Percentiles rank a stretch among this genome's conserved stretches.
Evolutionary conservation across 2,329 filamentous ascomycete species (phyloP).

Genomic region (Alternaria hordeiaustralica): DNA sequence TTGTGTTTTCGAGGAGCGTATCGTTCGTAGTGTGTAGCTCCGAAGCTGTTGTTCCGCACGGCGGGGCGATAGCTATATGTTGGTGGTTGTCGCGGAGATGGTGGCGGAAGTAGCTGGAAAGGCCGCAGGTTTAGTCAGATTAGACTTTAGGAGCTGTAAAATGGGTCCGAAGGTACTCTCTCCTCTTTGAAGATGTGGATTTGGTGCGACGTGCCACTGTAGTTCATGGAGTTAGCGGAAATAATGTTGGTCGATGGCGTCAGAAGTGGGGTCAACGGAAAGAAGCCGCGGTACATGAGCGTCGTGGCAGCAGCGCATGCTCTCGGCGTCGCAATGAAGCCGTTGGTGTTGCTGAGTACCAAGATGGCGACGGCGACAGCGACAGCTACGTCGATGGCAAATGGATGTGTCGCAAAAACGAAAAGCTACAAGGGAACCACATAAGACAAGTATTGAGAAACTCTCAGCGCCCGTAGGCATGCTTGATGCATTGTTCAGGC

Average conservation of each 20-base stretch:
- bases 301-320: background rate
- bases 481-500: constrained; percentile 37
- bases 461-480: constrained; percentile 41
- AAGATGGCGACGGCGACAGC: background rate
- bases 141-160: background rate
- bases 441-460: constrained; percentile 12
- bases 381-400: too few relatives aligned
- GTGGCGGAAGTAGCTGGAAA: constrained; percentile 1
- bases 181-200: background rate
- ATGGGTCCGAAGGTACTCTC: background rate
- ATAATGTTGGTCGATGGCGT: constrained; percentile 15
- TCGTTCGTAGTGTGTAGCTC: background rate
- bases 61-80: background rate
- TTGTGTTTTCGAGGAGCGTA: too few relatives aligned
- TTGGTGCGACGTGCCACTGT: background rate
- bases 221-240: constrained; percentile 25
- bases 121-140: background rate
- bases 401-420: background rate
- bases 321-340: background rate
- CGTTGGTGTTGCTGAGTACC: background rate
- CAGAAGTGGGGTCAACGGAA: constrained; percentile 18
- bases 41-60: background rate
- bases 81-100: background rate
- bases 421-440: background rate
- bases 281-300: constrained; percentile 7